Conservation (phyloP, 208 protist species). For the Perkinsela sp. region DNA sequence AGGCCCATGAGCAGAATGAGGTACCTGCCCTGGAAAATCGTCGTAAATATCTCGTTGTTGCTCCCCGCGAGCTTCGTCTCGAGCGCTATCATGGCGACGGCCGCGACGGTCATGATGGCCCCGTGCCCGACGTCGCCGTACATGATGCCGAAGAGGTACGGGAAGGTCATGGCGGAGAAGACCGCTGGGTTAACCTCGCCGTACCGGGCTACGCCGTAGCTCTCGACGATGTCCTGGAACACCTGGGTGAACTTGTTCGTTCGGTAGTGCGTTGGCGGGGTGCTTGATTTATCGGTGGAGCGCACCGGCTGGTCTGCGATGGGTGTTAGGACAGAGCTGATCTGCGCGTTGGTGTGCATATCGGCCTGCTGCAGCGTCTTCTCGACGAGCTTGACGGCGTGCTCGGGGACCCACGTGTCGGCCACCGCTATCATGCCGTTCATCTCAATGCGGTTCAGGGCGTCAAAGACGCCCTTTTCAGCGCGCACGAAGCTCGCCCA, state of each 20-base stretch:
- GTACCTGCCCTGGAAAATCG: slow-evolving; percentile 69
- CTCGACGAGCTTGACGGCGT: slow-evolving; percentile 32
- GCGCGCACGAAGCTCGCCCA: slow-evolving; percentile 67
- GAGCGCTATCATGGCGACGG: slow-evolving; percentile 31
- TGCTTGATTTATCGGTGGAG: slow-evolving; percentile 11
- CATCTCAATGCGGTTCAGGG: slow-evolving; percentile 82
- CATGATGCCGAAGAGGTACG: slow-evolving; percentile 98
- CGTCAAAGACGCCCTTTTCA: slow-evolving; percentile 79
- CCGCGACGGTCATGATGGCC: slow-evolving; percentile 58
- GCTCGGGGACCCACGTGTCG: slow-evolving; percentile 66
- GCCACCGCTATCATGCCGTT: slow-evolving; percentile 61
- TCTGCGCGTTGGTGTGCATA: slow-evolving; percentile 38
- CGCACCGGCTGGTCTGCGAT: slow-evolving; percentile 17
- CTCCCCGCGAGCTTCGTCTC: slow-evolving; percentile 58
- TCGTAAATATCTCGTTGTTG: slow-evolving; percentile 60
- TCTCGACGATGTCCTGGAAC: slow-evolving; percentile 91
- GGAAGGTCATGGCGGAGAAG: slow-evolving; percentile 92
- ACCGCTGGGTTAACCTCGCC: slow-evolving; percentile 73
- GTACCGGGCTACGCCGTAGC: slow-evolving; percentile 79
- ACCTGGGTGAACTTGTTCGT: slow-evolving; percentile 81
- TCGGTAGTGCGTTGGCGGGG: slow-evolving; percentile 84
- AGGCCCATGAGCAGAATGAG: slow-evolving; percentile 81
- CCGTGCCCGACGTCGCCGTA: slow-evolving; percentile 97
- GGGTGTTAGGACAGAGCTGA: slow-evolving; percentile 68
- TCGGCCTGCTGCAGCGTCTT: slow-evolving; percentile 31